Evolutionary conservation across 768 basidiomycete genomes (phyloP).

Genomic region (Trametes punicea): DNA sequence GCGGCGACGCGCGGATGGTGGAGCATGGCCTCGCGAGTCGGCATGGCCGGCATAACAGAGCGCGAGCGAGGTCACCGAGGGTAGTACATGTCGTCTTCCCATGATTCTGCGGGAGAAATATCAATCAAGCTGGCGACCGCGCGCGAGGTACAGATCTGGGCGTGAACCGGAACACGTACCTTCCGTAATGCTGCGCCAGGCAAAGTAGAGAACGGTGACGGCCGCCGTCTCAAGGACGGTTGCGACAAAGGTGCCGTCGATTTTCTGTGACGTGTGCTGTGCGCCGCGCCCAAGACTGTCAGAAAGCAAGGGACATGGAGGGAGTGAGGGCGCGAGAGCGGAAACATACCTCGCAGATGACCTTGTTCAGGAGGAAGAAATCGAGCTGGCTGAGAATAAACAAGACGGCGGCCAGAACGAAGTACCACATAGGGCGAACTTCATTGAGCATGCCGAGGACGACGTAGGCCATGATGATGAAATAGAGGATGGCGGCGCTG

Average conservation of each 20-base stretch:
- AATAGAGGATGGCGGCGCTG: slow-evolving; percentile 67
- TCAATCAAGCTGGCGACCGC: neutral
- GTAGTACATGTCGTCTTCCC: slow-evolving; percentile 50
- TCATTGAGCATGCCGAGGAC: slow-evolving; percentile 76
- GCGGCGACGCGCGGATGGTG: neutral
- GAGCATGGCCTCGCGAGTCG: neutral
- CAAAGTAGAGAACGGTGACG: slow-evolving; percentile 64
- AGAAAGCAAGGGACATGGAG: neutral
- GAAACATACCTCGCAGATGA: slow-evolving; percentile 66
- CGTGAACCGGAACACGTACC: slow-evolving; percentile 55
- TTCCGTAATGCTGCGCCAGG: slow-evolving; percentile 91
- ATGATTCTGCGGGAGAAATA: slow-evolving; percentile 31
- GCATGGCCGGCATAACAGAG: too few species aligned
- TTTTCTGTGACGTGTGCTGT: slow-evolving; percentile 58
- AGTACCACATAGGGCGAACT: slow-evolving; percentile 75
- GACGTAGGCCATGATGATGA: slow-evolving; percentile 76
- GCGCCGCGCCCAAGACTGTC: neutral
- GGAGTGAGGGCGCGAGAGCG: neutral
- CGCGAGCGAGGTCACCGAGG: slow-evolving; percentile 25
- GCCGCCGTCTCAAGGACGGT: slow-evolving; percentile 79
- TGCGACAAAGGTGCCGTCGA: slow-evolving; percentile 87
- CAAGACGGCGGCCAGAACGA: slow-evolving; percentile 65
- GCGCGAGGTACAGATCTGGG: too few species aligned
- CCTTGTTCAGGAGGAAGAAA: slow-evolving; percentile 75
- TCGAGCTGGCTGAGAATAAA: slow-evolving; percentile 81